A percentile compares a stretch with the other conserved stretches of the same genome.
These are phyloP conservation scores for Microcyclospora pomicola DNA, from an alignment of 2,329 filamentous ascomycete species.

Conservation along the genomic window DNA sequence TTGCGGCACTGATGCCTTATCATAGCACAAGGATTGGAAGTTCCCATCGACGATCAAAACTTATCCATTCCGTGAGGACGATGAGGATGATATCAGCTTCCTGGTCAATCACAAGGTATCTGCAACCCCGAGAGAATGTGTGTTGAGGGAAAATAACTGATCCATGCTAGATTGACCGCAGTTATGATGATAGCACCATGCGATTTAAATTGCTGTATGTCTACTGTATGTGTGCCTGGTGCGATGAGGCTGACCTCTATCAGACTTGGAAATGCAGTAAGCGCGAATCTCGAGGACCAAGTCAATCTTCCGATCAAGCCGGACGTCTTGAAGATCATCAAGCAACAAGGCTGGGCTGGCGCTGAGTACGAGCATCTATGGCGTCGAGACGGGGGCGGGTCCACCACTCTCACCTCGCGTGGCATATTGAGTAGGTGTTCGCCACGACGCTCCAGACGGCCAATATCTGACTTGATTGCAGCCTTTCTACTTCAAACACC, in stretches of 20 bases:
- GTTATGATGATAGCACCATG: conserved; percentile 23
- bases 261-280: conserved; percentile 14
- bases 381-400: conserved; percentile 21
- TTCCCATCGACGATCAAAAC: conserved; percentile 19
- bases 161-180: conserved; percentile 17
- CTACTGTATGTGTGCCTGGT: background rate
- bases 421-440: conserved; percentile 15
- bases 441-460: background rate
- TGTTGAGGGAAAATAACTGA: no score
- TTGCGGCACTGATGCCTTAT: conserved; percentile 2
- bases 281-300: conserved; percentile 18
- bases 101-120: conserved; percentile 19
- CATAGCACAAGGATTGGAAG: conserved; percentile 18
- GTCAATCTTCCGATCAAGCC: conserved; percentile 14
- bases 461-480: background rate
- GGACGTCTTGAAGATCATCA: conserved; percentile 14
- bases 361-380: conserved; percentile 23
- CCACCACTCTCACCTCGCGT: conserved; percentile 17
- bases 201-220: conserved; percentile 22
- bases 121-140: background rate
- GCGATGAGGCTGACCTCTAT: conserved; percentile 2
- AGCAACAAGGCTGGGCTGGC: conserved; percentile 20
- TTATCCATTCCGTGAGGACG: conserved; percentile 15
- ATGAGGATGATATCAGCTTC: conserved; percentile 18
- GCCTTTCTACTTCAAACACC: conserved; percentile 22